Conservation (phyloP, 495 filamentous ascomycete species). For the Aspergillus ellipticus region DNA sequence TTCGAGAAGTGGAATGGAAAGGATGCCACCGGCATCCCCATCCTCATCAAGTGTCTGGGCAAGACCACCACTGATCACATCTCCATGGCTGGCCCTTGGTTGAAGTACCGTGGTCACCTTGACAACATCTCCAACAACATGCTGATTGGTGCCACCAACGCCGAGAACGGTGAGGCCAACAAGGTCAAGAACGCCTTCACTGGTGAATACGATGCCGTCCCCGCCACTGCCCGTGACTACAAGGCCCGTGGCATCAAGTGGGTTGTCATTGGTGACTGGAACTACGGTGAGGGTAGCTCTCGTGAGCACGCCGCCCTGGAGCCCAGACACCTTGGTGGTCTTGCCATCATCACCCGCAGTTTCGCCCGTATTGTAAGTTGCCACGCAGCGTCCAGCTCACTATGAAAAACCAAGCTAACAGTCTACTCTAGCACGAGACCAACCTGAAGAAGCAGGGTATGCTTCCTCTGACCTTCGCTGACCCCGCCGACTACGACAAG, state of each 20-base stretch:
- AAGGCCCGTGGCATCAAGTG: conserved; percentile 93
- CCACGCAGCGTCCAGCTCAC: neutral
- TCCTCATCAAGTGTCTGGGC: conserved; percentile 95
- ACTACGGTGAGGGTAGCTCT: conserved; percentile 96
- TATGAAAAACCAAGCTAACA: conserved; percentile 15
- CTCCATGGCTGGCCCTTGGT: conserved; percentile 96
- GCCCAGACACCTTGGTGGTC: conserved; percentile 93
- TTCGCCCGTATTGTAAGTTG: conserved; percentile 86
- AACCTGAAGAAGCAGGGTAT: conserved; percentile 99
- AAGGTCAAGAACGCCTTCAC: conserved; percentile 91
- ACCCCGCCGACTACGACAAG: conserved; percentile 97
- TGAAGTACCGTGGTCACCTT: conserved; percentile 99
- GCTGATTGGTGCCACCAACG: conserved; percentile 97
- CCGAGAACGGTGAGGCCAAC: conserved; percentile 95
- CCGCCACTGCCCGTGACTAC: conserved; percentile 94
- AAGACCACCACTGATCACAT: conserved; percentile 99
- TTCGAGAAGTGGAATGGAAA: conserved; percentile 93
- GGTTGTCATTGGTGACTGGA: conserved; percentile 99
- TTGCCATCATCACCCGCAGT: conserved; percentile 92
- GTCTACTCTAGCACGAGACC: conserved; percentile 71
- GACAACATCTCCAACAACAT: conserved; percentile 99
- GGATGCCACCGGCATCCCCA: conserved; percentile 81
- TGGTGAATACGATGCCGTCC: conserved; percentile 80
- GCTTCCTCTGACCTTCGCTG: conserved; percentile 92
- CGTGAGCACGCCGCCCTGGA: conserved; percentile 98